Evolutionary conservation across 441 rosid species (phyloP), one percentile per base, ranked within the genome.

Genomic region (Erodium moschatum): DNA sequence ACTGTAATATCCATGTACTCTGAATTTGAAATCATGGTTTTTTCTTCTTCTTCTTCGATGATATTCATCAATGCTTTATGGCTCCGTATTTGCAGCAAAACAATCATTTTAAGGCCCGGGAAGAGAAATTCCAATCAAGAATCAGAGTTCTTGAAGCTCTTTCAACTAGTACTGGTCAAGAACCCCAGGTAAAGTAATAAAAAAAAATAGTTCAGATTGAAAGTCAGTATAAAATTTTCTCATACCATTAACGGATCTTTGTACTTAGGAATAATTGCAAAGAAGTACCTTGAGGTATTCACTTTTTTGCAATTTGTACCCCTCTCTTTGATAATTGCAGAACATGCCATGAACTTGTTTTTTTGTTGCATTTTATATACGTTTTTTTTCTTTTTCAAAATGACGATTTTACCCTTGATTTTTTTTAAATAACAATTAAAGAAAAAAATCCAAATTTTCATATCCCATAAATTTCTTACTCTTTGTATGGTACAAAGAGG

Each of bases 41-140:
- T 54, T 16, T 5, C 9, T 54, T 54, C 2, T 44, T 33, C 38
- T 24, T 24, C 1, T 3, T 33, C 4, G 42, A 56, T 67, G 70
- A 67, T 70, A 66, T 50, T 70, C 72, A 29, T 1, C 27, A 19
- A 80, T 71, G 69, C 42, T 75, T 65, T 75, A 60, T 56, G 73
- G 24, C 74, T 76, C 61, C 19, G 63, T 64, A 61, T 66, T 48
- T 84, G 81, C 86, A 92, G 99, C 97, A 92, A 87, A 90, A 88
- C 62, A 89, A 82, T 75, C 80, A 87, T 68, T 82, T 78, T 66
- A 87, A 85, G 84, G 83, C 83, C 61, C 90, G 96, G 29, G 99
- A 95, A 74, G 98, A 90, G 79, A 95, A 89, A 83, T 90, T 83
- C 75, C 89, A 84, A 74, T 85, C 92, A 44, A 89, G 90, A 79